Percentiles rank a stretch among this genome's conserved stretches.
phyloP scores from a whole-genome alignment of 208 protist genomes.

The Acanthamoeba quina region DNA sequence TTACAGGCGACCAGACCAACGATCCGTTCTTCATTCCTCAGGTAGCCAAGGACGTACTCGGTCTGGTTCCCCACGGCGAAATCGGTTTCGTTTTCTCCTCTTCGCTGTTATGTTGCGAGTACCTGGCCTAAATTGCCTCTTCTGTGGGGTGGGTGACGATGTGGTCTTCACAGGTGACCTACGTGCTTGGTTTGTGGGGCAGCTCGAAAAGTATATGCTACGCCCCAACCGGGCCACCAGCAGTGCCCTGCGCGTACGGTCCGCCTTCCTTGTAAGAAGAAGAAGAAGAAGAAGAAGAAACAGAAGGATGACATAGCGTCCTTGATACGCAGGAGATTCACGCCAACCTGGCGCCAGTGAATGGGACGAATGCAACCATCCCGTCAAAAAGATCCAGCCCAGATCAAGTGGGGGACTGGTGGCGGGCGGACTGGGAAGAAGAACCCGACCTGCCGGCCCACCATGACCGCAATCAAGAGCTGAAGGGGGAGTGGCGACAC shows the following conservation, averaged over 20 bases:
- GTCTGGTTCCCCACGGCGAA: background rate
- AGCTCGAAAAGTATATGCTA: conserved; percentile 22
- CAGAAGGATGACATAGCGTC: too few species aligned
- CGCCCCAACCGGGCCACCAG: background rate
- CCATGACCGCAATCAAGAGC: too few species aligned
- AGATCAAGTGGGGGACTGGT: background rate
- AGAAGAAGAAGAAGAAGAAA: too few species aligned
- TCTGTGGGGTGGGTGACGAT: too few species aligned
- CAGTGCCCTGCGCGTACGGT: background rate
- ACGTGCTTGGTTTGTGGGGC: conserved; percentile 7
- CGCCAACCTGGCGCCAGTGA: background rate
- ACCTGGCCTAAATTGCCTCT: too few species aligned
- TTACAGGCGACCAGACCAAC: conserved; percentile 22
- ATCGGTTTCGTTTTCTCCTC: background rate
- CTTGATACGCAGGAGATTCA: background rate
- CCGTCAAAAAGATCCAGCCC: background rate
- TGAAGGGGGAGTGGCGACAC: background rate
- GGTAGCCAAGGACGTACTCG: background rate
- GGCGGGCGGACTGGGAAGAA: background rate
- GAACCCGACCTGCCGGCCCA: too few species aligned
- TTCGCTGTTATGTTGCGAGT: too few species aligned
- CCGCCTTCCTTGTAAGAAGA: too few species aligned
- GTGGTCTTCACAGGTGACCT: background rate
- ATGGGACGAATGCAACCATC: background rate
- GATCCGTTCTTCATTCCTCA: conserved; percentile 21